Conservation (phyloP, 106 monocot species). For the Gastrodia elata region DNA sequence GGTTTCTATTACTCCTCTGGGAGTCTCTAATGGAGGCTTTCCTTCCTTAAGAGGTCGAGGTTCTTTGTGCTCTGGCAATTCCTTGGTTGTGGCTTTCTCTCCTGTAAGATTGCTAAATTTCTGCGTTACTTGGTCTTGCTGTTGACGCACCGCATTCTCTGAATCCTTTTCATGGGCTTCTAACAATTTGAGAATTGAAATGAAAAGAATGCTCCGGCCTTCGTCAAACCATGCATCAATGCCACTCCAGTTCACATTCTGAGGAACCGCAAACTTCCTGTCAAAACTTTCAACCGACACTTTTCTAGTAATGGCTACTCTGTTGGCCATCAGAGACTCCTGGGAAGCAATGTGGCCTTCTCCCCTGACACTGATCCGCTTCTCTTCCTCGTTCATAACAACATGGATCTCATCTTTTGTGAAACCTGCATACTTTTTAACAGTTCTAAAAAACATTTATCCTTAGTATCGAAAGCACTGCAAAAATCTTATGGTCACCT, state of each 20-base stretch:
- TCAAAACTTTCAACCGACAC: constrained; percentile 17
- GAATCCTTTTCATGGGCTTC: not conserved
- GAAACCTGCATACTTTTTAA: constrained; percentile 23
- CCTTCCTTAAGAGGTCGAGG: too few relatives aligned
- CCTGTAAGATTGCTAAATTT: too few relatives aligned
- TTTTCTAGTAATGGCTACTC: constrained; percentile 14
- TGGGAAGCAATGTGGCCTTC: constrained; percentile 14
- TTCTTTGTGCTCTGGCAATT: too few relatives aligned
- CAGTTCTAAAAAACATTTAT: not conserved
- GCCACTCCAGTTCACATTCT: constrained; percentile 16
- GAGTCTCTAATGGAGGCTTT: too few relatives aligned
- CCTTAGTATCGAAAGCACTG: not conserved
- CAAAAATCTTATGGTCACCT: constrained; percentile 20
- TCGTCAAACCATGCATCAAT: constrained; percentile 39
- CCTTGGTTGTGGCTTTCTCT: too few relatives aligned
- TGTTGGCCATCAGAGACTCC: constrained; percentile 14
- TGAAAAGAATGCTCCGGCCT: constrained; percentile 8
- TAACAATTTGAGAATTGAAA: constrained; percentile 4
- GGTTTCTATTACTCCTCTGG: too few relatives aligned
- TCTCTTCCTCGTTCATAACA: constrained; percentile 16
- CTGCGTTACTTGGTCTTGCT: not conserved
- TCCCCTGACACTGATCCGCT: constrained; percentile 22
- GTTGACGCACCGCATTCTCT: not conserved
- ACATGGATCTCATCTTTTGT: constrained; percentile 33
- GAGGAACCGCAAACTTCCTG: constrained; percentile 31